A percentile compares a stretch with the other conserved stretches of the same genome.
Conservation (phyloP, 805 yeast genomes). For the Candida insectorum region DNA sequence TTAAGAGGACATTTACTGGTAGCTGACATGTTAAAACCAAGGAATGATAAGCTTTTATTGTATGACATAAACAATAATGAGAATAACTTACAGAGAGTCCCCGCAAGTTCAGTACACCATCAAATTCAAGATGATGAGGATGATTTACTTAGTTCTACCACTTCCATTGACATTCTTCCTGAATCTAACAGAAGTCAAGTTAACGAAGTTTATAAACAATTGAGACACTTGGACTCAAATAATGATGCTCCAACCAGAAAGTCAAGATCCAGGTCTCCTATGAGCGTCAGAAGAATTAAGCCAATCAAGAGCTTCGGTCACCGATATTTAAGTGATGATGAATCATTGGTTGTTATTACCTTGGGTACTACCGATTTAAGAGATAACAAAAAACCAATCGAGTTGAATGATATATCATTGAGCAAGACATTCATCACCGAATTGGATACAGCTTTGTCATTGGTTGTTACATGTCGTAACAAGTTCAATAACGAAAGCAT, state of each 20-base stretch:
- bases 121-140: constrained; percentile 9
- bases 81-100: constrained; percentile 25
- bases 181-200: constrained; percentile 29
- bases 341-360: constrained; percentile 74
- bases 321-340: constrained; percentile 58
- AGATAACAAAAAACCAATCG: constrained; percentile 54
- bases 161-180: constrained; percentile 36
- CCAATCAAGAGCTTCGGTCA: constrained; percentile 87
- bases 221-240: constrained; percentile 19
- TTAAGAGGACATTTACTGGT: constrained; percentile 80
- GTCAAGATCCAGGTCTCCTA: constrained; percentile 21
- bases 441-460: constrained; percentile 81
- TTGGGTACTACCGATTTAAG: constrained; percentile 84
- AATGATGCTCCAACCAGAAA: neutral
- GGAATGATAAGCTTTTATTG: constrained; percentile 28
- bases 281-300: constrained; percentile 24
- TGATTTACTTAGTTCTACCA: constrained; percentile 16
- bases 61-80: constrained; percentile 36
- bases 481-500: constrained; percentile 23
- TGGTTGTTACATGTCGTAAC: constrained; percentile 50
- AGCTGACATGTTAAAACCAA: constrained; percentile 58
- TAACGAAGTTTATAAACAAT: constrained; percentile 37
- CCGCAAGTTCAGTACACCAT: constrained; percentile 8
- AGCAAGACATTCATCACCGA: constrained; percentile 71
- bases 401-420: constrained; percentile 71